phyloP scores from a whole-genome alignment of 139 green algal genomes.

The Chlorella ohadii region DNA sequence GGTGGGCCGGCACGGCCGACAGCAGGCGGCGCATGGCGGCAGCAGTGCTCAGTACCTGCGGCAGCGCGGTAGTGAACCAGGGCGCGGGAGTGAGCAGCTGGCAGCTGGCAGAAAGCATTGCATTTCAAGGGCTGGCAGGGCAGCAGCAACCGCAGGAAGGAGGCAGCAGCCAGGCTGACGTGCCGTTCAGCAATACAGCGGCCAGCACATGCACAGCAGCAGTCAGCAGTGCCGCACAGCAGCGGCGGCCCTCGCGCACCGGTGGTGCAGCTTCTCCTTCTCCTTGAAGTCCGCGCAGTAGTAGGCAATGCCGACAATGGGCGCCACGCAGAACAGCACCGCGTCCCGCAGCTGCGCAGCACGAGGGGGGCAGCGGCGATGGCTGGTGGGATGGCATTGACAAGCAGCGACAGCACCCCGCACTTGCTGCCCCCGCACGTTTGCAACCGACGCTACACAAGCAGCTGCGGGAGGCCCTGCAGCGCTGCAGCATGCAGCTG shows the following conservation, averaged over 20 bases:
- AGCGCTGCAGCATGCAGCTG: not conserved
- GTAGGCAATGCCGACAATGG: conserved; percentile 33
- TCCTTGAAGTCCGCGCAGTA: conserved; percentile 56
- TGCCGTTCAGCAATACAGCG: too few relatives aligned
- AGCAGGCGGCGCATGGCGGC: too few relatives aligned
- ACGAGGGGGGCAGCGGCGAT: not conserved
- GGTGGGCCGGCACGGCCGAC: not conserved
- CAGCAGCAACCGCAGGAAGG: too few relatives aligned
- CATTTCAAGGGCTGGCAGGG: too few relatives aligned
- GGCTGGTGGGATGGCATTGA: not conserved
- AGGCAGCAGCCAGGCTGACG: too few relatives aligned
- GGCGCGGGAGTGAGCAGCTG: too few relatives aligned
- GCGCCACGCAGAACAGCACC: conserved; percentile 33
- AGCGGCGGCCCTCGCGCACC: conserved; percentile 40
- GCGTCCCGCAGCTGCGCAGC: conserved; percentile 35
- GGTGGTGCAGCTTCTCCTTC: conserved; percentile 82
- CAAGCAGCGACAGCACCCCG: too few relatives aligned
- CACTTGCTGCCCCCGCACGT: too few relatives aligned
- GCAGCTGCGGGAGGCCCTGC: not conserved
- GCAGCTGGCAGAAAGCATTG: too few relatives aligned
- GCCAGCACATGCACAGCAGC: not conserved
- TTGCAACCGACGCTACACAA: not conserved
- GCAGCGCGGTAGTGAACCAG: too few relatives aligned
- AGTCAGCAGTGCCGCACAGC: too few relatives aligned
- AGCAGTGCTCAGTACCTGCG: too few relatives aligned